Base-by-base conservation (phyloP, 1,284 basidiomycete genomes). In the Trichosporon faecale region DNA sequence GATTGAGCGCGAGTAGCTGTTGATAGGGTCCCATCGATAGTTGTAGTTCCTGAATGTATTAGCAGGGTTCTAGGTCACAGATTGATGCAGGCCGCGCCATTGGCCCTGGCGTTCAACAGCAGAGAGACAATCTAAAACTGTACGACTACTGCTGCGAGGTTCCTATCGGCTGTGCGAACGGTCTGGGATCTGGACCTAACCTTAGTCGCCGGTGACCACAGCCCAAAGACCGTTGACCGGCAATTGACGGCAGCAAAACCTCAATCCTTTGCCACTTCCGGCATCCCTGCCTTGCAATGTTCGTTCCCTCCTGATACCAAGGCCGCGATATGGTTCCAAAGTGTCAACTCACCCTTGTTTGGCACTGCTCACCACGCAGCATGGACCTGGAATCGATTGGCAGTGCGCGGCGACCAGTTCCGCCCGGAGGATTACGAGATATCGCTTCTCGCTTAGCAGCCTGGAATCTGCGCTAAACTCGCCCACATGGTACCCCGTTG, bases 1-100 rank as follows among this genome's bases (percentile, higher is more conserved):
- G 21, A 61, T 71, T n/a, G 69, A 60, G 66, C 63, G 65, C 11
- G 68, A 69, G 67, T 21, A 33, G n/a, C 8, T 18, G 27, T n/a
- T 33, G 29, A 52, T 52, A 23, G 49, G 8, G 9, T 21, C 18
- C 9, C 21, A 23, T n/a, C 12, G 8, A 11, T 11, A 23, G 49
- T 23, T 52, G 49, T 52, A 52, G 49, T 14, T 52, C 18, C 49
- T 46, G 49, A 11, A 52, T 52, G 49, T 52, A 52, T 52, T 52
- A 23, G 49, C 49, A 12, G n/a, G 49, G 23, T n/a, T n/a, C 12
- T 18, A 8, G 3, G 9, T 25, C 6, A 12, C 7, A 52, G 21
- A 23, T 23, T 21, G n/a, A 21, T 25, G 7, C 4, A 9, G 2
- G 8, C 18, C 9, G 7, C 14, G 21, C 18, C 21, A 52, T 23